Conservation (phyloP, 169 alveolate species). For the Eimeria tenella region DNA sequence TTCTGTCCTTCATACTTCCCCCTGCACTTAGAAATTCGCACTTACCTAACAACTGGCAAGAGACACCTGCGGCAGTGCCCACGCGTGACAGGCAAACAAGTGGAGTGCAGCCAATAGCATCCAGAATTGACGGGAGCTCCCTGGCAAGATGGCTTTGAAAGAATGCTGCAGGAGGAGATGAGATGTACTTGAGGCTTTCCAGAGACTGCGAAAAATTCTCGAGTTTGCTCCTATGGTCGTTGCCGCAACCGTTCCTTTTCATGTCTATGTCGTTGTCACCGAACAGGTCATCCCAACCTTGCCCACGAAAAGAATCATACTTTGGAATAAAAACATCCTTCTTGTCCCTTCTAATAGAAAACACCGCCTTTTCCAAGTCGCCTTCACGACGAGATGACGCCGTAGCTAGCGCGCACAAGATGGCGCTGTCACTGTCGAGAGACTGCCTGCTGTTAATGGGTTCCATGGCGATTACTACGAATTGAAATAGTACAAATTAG, state of each 20-base stretch:
- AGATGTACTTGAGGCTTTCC: not conserved
- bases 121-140: slow-evolving; percentile 77
- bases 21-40: slow-evolving; percentile 93
- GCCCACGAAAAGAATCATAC: slow-evolving; percentile 12
- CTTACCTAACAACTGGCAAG: slow-evolving; percentile 91
- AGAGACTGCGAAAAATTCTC: not conserved
- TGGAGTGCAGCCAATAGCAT: slow-evolving; percentile 91
- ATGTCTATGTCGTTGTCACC: not conserved
- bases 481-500: not conserved
- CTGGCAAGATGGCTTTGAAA: slow-evolving; percentile 33
- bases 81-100: slow-evolving; percentile 91
- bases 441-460: not conserved
- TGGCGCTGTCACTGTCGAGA: not conserved
- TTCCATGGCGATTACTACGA: not conserved
- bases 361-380: not conserved
- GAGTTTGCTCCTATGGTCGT: not conserved
- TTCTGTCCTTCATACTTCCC: slow-evolving; percentile 89
- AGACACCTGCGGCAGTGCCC: slow-evolving; percentile 85
- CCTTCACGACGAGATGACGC: not conserved
- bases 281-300: slow-evolving; percentile 55
- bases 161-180: slow-evolving; percentile 29
- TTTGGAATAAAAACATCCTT: slow-evolving; percentile 2
- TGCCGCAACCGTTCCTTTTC: not conserved
- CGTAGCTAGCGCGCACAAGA: not conserved
- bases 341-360: not conserved